Evolutionary conservation across 2,329 filamentous ascomycete species (phyloP).

Genomic region (Phyllosticta citriasiana): DNA sequence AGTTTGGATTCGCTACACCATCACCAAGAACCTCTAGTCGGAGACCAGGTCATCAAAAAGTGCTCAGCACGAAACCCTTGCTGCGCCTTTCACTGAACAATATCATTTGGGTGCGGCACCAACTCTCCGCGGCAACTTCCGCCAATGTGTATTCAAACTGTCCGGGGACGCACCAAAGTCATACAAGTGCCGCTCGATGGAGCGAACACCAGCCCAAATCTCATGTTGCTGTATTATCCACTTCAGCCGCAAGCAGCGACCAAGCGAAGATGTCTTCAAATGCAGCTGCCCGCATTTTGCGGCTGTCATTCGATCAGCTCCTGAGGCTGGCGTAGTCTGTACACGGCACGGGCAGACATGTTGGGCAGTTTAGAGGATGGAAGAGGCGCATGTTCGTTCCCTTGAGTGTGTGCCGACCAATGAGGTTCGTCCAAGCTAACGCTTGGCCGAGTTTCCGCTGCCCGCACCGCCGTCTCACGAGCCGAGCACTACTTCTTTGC

Average conservation of each 20-base stretch:
- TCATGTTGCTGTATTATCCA: background rate
- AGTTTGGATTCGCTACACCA: background rate
- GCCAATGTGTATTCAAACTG: background rate
- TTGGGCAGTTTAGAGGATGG: background rate
- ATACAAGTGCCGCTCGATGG: background rate
- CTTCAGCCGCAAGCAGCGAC: background rate
- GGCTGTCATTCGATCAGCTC: background rate
- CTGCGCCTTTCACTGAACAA: background rate
- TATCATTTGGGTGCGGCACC: background rate
- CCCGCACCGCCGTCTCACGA: background rate
- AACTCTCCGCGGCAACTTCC: background rate
- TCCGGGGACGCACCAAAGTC: background rate
- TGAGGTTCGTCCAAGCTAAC: background rate
- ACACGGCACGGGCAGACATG: background rate
- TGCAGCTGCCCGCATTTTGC: background rate
- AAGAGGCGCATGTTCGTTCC: background rate
- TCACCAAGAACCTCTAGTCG: background rate
- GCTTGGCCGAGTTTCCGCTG: background rate
- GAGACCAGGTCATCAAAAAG: background rate
- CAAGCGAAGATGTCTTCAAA: background rate
- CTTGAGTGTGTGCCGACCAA: background rate
- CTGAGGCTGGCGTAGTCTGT: background rate
- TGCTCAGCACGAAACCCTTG: background rate
- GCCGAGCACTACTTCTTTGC: background rate
- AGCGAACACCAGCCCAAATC: background rate